Conservation (phyloP, 2,329 filamentous ascomycete species). For the Aquanectria penicillioides region DNA sequence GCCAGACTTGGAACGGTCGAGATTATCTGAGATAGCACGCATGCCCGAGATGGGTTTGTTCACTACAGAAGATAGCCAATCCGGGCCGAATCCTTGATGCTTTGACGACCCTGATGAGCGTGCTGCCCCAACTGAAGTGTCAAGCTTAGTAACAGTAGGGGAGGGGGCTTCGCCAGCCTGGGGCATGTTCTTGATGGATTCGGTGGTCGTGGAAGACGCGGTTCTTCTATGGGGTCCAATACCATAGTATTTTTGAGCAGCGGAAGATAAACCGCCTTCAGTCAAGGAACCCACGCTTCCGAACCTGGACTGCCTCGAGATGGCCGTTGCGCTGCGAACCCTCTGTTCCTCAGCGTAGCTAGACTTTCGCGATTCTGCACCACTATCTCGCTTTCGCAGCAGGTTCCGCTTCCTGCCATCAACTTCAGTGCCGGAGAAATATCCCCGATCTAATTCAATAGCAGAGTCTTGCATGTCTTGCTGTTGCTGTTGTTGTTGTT, state of each 20-base stretch:
- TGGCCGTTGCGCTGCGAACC: slow-evolving; percentile 70
- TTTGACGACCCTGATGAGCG: slow-evolving; percentile 53
- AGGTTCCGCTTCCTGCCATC: slow-evolving; percentile 81
- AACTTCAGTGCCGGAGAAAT: slow-evolving; percentile 90
- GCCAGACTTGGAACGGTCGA: slow-evolving; percentile 64
- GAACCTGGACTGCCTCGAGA: slow-evolving; percentile 79
- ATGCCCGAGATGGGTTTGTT: slow-evolving; percentile 71
- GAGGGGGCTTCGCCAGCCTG: slow-evolving; percentile 64
- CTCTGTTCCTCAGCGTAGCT: slow-evolving; percentile 82
- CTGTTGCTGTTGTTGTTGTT: too few relatives aligned
- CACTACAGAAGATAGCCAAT: slow-evolving; percentile 64
- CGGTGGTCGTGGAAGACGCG: slow-evolving; percentile 67
- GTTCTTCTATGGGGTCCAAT: slow-evolving; percentile 65
- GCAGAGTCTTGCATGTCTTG: slow-evolving; percentile 57
- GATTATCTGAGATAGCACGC: slow-evolving; percentile 84
- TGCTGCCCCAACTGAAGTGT: slow-evolving; percentile 55
- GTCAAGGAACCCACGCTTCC: slow-evolving; percentile 81
- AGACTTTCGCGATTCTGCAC: slow-evolving; percentile 72
- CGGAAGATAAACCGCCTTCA: slow-evolving; percentile 69
- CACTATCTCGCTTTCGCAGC: slow-evolving; percentile 79
- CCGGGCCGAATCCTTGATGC: slow-evolving; percentile 58
- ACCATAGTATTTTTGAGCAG: slow-evolving; percentile 77
- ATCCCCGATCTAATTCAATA: slow-evolving; percentile 82
- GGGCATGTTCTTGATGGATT: slow-evolving; percentile 62
- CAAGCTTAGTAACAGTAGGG: slow-evolving; percentile 70